phyloP scores from a whole-genome alignment of 2,329 filamentous ascomycete species.

The Cladorrhinum sp. region DNA sequence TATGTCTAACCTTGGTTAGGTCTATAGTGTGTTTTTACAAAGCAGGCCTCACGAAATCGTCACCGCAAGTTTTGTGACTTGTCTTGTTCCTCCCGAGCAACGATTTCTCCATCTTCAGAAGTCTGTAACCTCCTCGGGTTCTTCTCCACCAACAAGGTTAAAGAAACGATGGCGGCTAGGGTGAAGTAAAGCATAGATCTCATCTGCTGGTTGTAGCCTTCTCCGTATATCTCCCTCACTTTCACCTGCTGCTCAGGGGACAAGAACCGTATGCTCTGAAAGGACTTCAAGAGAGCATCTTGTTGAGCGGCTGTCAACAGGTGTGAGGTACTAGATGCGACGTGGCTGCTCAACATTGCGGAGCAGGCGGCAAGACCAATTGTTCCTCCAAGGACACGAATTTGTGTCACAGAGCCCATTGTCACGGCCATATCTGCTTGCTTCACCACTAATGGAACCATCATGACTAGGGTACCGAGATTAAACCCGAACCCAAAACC shows the following conservation, averaged over 20 bases:
- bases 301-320: background rate
- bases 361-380: slow-evolving; percentile 37
- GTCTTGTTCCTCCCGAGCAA: background rate
- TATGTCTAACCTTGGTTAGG: background rate
- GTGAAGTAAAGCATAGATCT: slow-evolving; percentile 30
- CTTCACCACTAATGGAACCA: slow-evolving; percentile 32
- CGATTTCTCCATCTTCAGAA: slow-evolving; percentile 13
- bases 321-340: background rate
- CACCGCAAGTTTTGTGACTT: too few relatives aligned
- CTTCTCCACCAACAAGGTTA: slow-evolving; percentile 24
- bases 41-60: background rate
- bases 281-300: slow-evolving; percentile 8
- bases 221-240: slow-evolving; percentile 12
- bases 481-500: slow-evolving; percentile 38
- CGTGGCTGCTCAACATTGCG: slow-evolving; percentile 20
- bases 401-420: slow-evolving; percentile 38
- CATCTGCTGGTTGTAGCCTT: slow-evolving; percentile 20
- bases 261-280: slow-evolving; percentile 15
- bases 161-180: slow-evolving; percentile 22
- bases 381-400: slow-evolving; percentile 38
- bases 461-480: slow-evolving; percentile 32
- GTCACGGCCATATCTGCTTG: slow-evolving; percentile 34
- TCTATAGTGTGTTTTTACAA: background rate
- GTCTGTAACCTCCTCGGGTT: slow-evolving; percentile 20
- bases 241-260: slow-evolving; percentile 17